phyloP scores from a whole-genome alignment of 129 eudicot genomes.

The sunflower (Helianthus annuus) region HanXRQr2.0-SUNRISE NC_035434.2:10472929-10473428 shows the following conservation, averaged over 20 bases:
- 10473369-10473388: background rate
- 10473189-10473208: too few species aligned
- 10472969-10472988: background rate
- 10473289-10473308: too few species aligned
- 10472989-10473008: background rate
- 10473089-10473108: background rate
- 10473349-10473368: background rate
- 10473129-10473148: background rate
- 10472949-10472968: background rate
- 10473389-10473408: background rate
- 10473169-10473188: too few species aligned
- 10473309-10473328: too few species aligned
- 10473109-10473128: background rate
- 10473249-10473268: too few species aligned
- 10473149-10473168: too few species aligned
- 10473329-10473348: too few species aligned
- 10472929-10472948: background rate
- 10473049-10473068: background rate
- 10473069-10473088: constrained; percentile 4
- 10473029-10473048: background rate
- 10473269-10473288: too few species aligned
- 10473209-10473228: too few species aligned
- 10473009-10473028: too few species aligned
- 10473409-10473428: background rate
- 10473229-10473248: background rate